phyloP scores from a whole-genome alignment of 768 basidiomycete genomes.

The Megacollybia marginata region DNA sequence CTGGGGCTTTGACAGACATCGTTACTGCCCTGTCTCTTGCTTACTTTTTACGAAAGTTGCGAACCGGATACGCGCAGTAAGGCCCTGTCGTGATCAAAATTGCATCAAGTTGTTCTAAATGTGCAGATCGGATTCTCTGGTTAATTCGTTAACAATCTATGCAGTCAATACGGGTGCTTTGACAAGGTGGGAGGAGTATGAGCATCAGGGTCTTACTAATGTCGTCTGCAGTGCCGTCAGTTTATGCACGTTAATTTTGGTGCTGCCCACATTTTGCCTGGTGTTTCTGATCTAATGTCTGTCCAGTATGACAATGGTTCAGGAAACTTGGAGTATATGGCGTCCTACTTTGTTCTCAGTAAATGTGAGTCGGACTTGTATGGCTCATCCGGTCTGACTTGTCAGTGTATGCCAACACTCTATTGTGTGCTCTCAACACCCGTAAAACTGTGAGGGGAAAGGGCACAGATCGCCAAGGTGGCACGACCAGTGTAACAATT shows the following conservation, averaged over 20 bases:
- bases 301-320: constrained; percentile 46
- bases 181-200: constrained; percentile 34
- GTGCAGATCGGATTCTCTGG: constrained; percentile 46
- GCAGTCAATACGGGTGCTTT: constrained; percentile 56
- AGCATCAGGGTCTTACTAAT: not conserved
- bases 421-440: constrained; percentile 46
- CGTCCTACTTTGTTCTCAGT: constrained; percentile 50
- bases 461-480: constrained; percentile 36
- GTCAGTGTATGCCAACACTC: constrained; percentile 35
- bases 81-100: constrained; percentile 6
- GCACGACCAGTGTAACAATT: constrained; percentile 7
- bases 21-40: constrained; percentile 44
- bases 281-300: not conserved
- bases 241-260: constrained; percentile 29
- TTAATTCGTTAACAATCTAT: constrained; percentile 49
- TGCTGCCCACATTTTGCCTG: constrained; percentile 8
- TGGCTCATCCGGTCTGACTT: not conserved
- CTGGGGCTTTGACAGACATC: constrained; percentile 44
- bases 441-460: constrained; percentile 41
- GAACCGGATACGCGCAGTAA: constrained; percentile 39
- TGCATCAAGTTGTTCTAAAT: not conserved
- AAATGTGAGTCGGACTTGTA: constrained; percentile 36
- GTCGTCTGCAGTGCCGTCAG: constrained; percentile 30
- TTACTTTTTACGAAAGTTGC: constrained; percentile 45
- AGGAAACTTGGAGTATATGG: constrained; percentile 47